Conservation (phyloP, 768 basidiomycete species). For the Auriscalpium vulgare region DNA sequence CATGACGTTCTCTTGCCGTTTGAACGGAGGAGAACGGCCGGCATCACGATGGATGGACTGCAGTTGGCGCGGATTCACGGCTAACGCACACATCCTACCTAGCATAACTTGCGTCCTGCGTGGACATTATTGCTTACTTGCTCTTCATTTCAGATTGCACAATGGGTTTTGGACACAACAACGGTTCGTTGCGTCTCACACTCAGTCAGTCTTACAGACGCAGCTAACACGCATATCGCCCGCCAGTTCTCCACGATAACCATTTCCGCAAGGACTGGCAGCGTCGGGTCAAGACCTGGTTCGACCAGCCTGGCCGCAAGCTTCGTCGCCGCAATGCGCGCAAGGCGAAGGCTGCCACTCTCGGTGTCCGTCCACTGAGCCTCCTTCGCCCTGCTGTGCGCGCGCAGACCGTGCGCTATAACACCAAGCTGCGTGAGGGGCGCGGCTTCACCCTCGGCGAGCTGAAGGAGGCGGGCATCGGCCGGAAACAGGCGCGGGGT, state of each 20-base stretch:
- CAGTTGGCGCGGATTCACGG: neutral
- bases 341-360: conserved; percentile 80
- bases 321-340: conserved; percentile 90
- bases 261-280: conserved; percentile 99
- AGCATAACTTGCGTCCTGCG: no score
- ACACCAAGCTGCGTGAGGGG: conserved; percentile 93
- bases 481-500: conserved; percentile 86
- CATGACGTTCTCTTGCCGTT: neutral
- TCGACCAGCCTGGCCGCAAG: conserved; percentile 98
- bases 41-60: conserved; percentile 14
- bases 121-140: neutral
- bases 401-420: conserved; percentile 94
- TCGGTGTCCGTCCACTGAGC: conserved; percentile 86
- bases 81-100: no score
- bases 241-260: conserved; percentile 78
- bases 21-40: neutral
- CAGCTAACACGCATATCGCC: conserved; percentile 3
- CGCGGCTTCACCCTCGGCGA: conserved; percentile 94
- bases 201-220: neutral
- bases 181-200: conserved; percentile 41
- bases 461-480: conserved; percentile 93
- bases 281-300: conserved; percentile 92
- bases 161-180: conserved; percentile 79
- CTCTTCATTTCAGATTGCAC: conserved; percentile 33
- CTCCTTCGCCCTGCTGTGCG: conserved; percentile 96